These are phyloP conservation scores for Dryas octopetala DNA, from an alignment of 306 rosid genomes.

Conservation along the genomic window DNA sequence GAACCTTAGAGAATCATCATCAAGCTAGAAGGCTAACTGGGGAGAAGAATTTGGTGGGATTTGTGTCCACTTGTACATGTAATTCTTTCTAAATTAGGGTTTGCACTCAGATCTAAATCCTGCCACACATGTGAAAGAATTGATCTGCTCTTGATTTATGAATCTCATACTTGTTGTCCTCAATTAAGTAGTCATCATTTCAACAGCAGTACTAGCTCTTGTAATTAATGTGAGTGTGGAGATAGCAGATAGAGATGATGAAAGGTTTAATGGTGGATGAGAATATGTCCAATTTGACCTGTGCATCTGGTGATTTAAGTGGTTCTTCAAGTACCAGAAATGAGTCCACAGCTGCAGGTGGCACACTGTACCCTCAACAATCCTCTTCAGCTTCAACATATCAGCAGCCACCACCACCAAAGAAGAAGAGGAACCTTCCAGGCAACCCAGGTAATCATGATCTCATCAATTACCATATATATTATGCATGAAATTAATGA, in stretches of 20 bases:
- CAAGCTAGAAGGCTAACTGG: not conserved
- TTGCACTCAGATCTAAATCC: conserved; percentile 42
- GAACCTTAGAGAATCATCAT: not conserved
- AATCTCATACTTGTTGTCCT: conserved; percentile 11
- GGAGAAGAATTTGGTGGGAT: not conserved
- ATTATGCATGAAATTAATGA: no score
- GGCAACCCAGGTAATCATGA: conserved; percentile 74
- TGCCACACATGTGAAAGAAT: conserved; percentile 23
- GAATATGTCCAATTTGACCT: conserved; percentile 71
- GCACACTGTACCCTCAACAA: conserved; percentile 38
- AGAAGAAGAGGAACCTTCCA: conserved; percentile 75
- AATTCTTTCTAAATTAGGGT: conserved; percentile 28
- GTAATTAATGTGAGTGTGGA: conserved; percentile 18
- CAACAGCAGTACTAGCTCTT: conserved; percentile 2
- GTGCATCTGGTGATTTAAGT: conserved; percentile 63
- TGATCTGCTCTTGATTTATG: conserved; percentile 11
- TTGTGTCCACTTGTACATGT: not conserved
- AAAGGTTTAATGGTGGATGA: conserved; percentile 51
- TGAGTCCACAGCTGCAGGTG: conserved; percentile 26
- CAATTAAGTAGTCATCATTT: not conserved
- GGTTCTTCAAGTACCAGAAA: conserved; percentile 60
- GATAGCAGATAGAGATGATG: conserved; percentile 34
- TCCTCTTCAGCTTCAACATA: conserved; percentile 49
- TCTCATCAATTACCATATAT: not conserved
- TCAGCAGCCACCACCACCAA: conserved; percentile 50